Base-by-base conservation (phyloP, 2,329 filamentous ascomycete species). In the Graphilbum fragrans region DNA sequence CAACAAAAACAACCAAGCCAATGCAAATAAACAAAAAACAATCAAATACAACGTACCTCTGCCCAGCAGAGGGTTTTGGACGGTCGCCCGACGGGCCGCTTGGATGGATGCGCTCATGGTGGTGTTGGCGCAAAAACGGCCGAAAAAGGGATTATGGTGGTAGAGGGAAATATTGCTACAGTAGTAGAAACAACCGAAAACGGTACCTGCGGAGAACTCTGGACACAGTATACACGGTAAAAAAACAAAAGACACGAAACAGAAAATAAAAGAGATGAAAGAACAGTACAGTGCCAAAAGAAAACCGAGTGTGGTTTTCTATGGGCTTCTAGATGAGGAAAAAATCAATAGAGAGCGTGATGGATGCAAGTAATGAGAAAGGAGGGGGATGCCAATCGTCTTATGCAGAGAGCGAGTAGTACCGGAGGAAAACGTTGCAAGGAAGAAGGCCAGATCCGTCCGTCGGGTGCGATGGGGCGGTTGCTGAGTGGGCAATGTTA, bases 81-180 rank as follows among this genome's bases (percentile, higher is more conserved):
- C 59, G 47, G 47, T 46, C 22, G 69, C 71, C 63, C 70, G 63
- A 45, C 70, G 70, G 59, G 70, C 72, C 53, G 72, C 65, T 54
- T 58, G 66, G 46, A 72, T 63, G 37, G 72, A 73, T 54, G 70
- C 66, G 66, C 71, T 75, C 72, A 76, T 76, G 49, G 35, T 55
- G 41, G 29, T n/a, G n/a, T n/a, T n/a, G n/a, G 35, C 18, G n/a
- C 19, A 18, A 36, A 23, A 20, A 29, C 7, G 31, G 29, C 27
- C 17, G 19, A 34, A 18, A 34, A 34, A 19, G n/a, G 14, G 20
- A 39, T n/a, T n/a, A n/a, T 16, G 37, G 37, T 9, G 27, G 7
- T 31, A 22, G 34, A 17, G 39, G 19, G 27, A 37, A 34, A 25
- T 22, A 27, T 38, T 23, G 29, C 11, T 14, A 37, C 23, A 41